Evolutionary conservation across 2,329 filamentous ascomycete species (phyloP).

Genomic region (Penicillium glabrum): DNA sequence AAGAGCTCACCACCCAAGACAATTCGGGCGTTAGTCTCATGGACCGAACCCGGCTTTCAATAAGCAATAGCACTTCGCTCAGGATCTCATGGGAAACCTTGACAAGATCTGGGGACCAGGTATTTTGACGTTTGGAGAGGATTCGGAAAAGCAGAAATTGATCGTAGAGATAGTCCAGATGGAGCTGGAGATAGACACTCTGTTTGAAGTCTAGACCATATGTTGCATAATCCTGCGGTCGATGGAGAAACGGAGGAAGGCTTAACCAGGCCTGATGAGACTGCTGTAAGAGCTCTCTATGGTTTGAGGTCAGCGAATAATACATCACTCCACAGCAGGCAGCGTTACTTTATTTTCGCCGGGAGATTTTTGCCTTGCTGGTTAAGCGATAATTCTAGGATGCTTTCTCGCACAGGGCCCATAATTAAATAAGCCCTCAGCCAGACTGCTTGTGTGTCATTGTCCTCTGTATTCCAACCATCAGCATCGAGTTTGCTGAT

Average conservation of each 20-base stretch:
- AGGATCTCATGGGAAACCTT: conserved; percentile 1
- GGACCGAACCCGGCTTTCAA: neutral
- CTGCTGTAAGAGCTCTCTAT: neutral
- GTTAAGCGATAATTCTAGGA: conserved; percentile 9
- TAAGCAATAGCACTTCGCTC: neutral
- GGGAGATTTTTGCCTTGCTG: neutral
- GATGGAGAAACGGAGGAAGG: neutral
- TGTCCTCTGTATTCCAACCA: conserved; percentile 6
- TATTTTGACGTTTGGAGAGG: neutral
- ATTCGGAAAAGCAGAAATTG: conserved; percentile 1
- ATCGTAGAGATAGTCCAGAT: conserved; percentile 2
- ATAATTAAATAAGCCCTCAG: neutral
- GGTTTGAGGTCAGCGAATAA: neutral
- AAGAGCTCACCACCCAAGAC: neutral
- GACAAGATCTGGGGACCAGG: neutral
- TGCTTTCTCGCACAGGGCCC: conserved; percentile 5
- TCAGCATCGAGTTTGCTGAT: conserved; percentile 2
- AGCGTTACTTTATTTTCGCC: neutral
- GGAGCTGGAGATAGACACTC: neutral
- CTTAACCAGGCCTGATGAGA: neutral
- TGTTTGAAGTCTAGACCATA: neutral
- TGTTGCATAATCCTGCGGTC: neutral
- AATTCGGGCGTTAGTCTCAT: neutral
- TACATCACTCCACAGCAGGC: neutral
- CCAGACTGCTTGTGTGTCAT: neutral